Evolutionary conservation across 2,329 filamentous ascomycete species (phyloP), one percentile per base, ranked within the genome.

Genomic region (Calonectria montana): DNA sequence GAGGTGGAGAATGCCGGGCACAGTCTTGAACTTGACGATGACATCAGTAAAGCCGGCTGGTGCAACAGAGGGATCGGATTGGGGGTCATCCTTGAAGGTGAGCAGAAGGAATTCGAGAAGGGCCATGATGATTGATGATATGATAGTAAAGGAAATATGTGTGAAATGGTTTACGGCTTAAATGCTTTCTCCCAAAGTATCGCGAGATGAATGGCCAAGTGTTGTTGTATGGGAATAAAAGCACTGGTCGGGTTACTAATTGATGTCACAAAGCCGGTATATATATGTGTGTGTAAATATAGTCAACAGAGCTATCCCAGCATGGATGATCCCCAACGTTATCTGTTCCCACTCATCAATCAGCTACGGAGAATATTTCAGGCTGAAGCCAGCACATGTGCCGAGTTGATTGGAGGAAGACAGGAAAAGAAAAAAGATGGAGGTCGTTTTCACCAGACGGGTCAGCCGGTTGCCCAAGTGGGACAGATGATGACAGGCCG

Each of bases 1-100:
- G 37, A 84, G 71, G 65, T 77, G 76, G 64, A 73, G 65, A 63
- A 83, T 78, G 75, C 82, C 82, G 37, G 82, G 78, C 55, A 80
- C 74, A 48, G 81, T 77, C 62, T 80, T 79, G 23, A 83, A 77
- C 50, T 75, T 71, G 64, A 77, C 71, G 73, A 73, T 78, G 75
- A 79, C 73, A 50, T 76, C 74, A 67, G 76, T 73, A 65, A 81
- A 77, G 57, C 77, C 74, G 41, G 78, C 74, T 12, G 79, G 79
- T 25, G 80, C 79, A 18, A 74, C 72, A 18, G 77, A 71, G n/a
- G 78, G 72, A 59, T 75, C 72, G 48, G 75, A 71, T 43, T 79
- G 75, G 61, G 79, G 76, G 45, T 73, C 62, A 23, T 78, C 75
- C 65, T 80, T 81, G 76, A 84, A 82, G 66, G 77, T 79, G 74